phyloP scores from a whole-genome alignment of 1,139 yeast species.

The Blastobotrys illinoisensis region DNA sequence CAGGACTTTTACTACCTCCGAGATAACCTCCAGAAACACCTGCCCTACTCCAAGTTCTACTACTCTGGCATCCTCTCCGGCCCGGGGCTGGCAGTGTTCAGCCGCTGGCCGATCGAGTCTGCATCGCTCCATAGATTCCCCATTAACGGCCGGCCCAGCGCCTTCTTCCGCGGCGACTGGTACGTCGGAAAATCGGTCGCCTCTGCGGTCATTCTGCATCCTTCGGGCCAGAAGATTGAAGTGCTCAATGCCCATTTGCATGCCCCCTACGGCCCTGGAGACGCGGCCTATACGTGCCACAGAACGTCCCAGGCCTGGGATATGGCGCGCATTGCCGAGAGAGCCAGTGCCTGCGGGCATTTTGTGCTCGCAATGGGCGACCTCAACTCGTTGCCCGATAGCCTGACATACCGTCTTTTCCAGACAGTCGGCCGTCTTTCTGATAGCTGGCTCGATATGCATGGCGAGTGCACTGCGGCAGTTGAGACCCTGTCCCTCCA shows the following conservation, averaged over 20 bases:
- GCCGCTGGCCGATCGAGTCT: slow-evolving; percentile 75
- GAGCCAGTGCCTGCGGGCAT: slow-evolving; percentile 68
- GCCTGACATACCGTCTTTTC: slow-evolving; percentile 72
- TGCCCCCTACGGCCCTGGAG: slow-evolving; percentile 91
- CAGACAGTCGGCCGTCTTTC: slow-evolving; percentile 61
- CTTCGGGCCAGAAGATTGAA: slow-evolving; percentile 56
- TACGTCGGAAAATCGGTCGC: slow-evolving; percentile 90
- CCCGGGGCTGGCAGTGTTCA: slow-evolving; percentile 83
- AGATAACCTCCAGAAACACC: slow-evolving; percentile 40
- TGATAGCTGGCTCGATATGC: slow-evolving; percentile 79
- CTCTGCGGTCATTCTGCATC: slow-evolving; percentile 59
- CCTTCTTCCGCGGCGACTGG: slow-evolving; percentile 95
- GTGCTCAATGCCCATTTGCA: slow-evolving; percentile 92
- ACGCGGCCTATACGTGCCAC: slow-evolving; percentile 85
- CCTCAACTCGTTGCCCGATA: slow-evolving; percentile 80
- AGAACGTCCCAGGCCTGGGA: slow-evolving; percentile 98
- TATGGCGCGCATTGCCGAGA: slow-evolving; percentile 58
- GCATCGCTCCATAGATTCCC: slow-evolving; percentile 82
- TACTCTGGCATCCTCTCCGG: slow-evolving; percentile 85
- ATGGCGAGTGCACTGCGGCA: slow-evolving; percentile 42
- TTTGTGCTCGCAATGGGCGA: slow-evolving; percentile 90
- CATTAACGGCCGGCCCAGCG: slow-evolving; percentile 89
- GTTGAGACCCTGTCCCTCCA: slow-evolving; percentile 48
- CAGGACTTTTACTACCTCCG: slow-evolving; percentile 72
- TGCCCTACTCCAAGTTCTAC: slow-evolving; percentile 66